Percentiles rank a stretch among this genome's conserved stretches.
Conservation (phyloP, 2,329 filamentous ascomycete genomes). For the Geoglossum cookeanum region DNA sequence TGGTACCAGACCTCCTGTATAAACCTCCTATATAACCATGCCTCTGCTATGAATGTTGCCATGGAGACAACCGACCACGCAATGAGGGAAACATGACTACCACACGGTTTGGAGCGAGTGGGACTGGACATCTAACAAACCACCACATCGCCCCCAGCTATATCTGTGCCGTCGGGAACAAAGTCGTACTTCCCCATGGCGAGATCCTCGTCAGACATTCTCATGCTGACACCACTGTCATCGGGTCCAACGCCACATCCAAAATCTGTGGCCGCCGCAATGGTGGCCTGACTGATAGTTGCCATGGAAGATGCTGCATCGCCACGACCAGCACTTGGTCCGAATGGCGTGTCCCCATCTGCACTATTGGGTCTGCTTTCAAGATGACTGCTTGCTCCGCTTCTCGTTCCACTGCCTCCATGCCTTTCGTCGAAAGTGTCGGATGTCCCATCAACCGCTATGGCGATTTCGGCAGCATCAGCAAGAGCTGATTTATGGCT, state of each 20-base stretch:
- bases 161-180: background rate
- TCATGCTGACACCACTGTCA: constrained; percentile 1
- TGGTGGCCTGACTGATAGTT: background rate
- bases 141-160: background rate
- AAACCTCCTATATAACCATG: background rate
- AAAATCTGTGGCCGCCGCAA: background rate
- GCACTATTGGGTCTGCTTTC: background rate
- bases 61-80: background rate
- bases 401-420: background rate
- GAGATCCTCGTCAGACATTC: constrained; percentile 3
- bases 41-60: no score
- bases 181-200: background rate
- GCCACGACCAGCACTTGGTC: background rate
- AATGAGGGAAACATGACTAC: background rate
- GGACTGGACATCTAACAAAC: background rate
- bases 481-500: constrained; percentile 22
- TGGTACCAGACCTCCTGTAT: background rate
- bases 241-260: background rate
- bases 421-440: background rate
- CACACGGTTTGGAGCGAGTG: background rate
- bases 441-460: background rate
- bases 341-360: background rate
- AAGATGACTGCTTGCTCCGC: background rate
- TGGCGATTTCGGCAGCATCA: background rate
- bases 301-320: background rate